phyloP scores from a whole-genome alignment of 108 stramenopile species.

The Fistulifera pelliculosa region DNA sequence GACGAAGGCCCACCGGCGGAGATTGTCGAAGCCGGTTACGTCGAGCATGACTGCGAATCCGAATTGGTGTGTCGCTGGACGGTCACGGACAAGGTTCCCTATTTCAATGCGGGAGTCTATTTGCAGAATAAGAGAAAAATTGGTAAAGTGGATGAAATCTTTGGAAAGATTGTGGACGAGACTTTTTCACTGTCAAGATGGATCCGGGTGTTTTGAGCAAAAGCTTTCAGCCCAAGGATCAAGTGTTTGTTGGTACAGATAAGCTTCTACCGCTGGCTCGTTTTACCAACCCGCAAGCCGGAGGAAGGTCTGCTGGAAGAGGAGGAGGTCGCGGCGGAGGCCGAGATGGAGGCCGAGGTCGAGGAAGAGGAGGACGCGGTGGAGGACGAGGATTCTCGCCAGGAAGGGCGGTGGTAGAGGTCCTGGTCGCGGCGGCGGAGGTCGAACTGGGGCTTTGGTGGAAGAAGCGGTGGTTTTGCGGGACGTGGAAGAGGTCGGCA shows the following conservation, averaged over 20 bases:
- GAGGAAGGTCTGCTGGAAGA: constrained; percentile 13
- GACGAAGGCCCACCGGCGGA: constrained; percentile 81
- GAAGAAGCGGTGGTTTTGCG: constrained; percentile 41
- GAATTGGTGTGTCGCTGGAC: constrained; percentile 73
- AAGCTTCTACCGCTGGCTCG: constrained; percentile 87
- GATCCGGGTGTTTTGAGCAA: constrained; percentile 88
- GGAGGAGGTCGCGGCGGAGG: constrained; percentile 59
- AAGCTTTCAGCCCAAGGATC: constrained; percentile 85
- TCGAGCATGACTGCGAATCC: constrained; percentile 77
- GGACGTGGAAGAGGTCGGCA: constrained; percentile 21
- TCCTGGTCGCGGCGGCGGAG: constrained; percentile 51
- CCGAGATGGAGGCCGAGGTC: constrained; percentile 35
- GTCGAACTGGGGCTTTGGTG: constrained; percentile 49
- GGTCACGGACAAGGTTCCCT: constrained; percentile 83
- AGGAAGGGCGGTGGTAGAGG: constrained; percentile 31
- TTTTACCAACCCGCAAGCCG: constrained; percentile 73
- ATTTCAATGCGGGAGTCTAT: constrained; percentile 97
- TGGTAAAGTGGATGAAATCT: constrained; percentile 97
- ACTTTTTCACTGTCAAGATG: constrained; percentile 96
- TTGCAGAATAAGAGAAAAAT: constrained; percentile 97
- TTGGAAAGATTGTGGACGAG: constrained; percentile 83
- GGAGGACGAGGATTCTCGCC: constrained; percentile 15
- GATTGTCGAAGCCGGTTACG: constrained; percentile 71
- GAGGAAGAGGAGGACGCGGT: constrained; percentile 23
- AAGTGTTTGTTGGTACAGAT: constrained; percentile 87